Evolutionary conservation across 73 alveolate species (phyloP).

Genomic region (Uronychia binucleata): DNA sequence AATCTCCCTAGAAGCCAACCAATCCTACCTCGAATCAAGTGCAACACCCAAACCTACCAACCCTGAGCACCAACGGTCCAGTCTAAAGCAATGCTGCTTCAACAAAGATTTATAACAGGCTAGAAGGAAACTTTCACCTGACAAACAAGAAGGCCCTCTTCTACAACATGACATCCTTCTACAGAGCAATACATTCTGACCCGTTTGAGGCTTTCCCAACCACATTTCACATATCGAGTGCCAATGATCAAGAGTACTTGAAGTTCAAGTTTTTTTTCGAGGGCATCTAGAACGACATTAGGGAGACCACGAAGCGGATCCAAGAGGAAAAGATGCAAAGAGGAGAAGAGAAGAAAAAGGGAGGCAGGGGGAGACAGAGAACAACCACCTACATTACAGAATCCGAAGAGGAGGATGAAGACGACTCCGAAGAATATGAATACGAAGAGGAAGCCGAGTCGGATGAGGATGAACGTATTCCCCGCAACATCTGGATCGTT

Average conservation of each 20-base stretch:
- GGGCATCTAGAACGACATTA: background rate
- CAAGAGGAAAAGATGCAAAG: background rate
- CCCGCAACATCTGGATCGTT: conserved; percentile 22
- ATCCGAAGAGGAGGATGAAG: background rate
- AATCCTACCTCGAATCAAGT: too few relatives aligned
- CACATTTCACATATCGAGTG: conserved; percentile 61
- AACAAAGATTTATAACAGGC: background rate
- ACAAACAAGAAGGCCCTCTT: conserved; percentile 25
- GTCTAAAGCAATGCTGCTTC: too few relatives aligned
- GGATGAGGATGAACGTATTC: background rate
- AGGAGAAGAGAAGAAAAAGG: background rate
- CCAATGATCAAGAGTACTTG: background rate
- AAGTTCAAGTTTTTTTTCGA: background rate
- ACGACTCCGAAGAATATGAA: background rate
- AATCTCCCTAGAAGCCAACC: too few relatives aligned
- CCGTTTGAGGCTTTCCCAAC: conserved; percentile 74
- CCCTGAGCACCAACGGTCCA: too few relatives aligned
- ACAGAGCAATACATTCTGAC: conserved; percentile 44
- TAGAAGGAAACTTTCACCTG: background rate
- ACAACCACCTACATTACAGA: background rate
- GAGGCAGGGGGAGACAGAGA: background rate
- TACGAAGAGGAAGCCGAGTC: background rate
- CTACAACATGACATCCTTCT: conserved; percentile 68
- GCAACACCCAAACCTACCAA: too few relatives aligned
- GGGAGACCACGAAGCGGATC: background rate